Percentiles rank a stretch among this genome's conserved stretches.
phyloP scores from a whole-genome alignment of 2,329 filamentous ascomycete genomes.

The Plectosphaerella plurivora region DNA sequence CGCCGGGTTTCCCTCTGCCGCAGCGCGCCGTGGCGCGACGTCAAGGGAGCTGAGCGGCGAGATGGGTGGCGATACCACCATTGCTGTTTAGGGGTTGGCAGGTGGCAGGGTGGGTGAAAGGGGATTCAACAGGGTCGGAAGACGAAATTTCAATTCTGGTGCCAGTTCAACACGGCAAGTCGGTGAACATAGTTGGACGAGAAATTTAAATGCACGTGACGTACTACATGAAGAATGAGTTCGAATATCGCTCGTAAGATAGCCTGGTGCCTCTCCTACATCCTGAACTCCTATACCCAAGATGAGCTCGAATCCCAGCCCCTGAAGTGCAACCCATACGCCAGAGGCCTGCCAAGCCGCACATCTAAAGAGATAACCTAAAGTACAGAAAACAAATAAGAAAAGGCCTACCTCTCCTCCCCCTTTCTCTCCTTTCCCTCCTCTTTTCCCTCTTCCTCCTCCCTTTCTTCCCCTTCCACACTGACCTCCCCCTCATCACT shows the following conservation, averaged over 20 bases:
- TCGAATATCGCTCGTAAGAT: too few relatives aligned
- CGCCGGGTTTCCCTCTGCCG: conserved; percentile 16
- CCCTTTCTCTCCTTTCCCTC: background rate
- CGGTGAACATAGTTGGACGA: too few relatives aligned
- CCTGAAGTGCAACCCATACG: too few relatives aligned
- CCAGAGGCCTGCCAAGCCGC: too few relatives aligned
- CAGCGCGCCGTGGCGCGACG: conserved; percentile 38
- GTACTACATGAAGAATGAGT: too few relatives aligned
- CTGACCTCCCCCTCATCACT: conserved; percentile 18
- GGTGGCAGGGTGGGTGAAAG: background rate
- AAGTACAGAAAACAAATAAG: background rate
- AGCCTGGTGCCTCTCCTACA: too few relatives aligned
- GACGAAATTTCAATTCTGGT: background rate
- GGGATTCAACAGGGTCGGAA: background rate
- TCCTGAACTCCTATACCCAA: too few relatives aligned
- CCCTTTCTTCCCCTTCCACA: conserved; percentile 4
- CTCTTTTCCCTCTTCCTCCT: background rate
- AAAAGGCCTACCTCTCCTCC: background rate
- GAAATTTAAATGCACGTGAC: too few relatives aligned
- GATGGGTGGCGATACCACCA: conserved; percentile 56
- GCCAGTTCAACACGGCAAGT: too few relatives aligned
- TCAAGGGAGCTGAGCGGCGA: conserved; percentile 54
- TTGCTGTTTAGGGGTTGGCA: conserved; percentile 15
- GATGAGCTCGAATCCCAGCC: too few relatives aligned
- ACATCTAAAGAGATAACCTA: background rate